Percentiles rank a stretch among this genome's conserved stretches.
Conservation (phyloP, 768 basidiomycete species). For the Tricholoma bakamatsutake region DNA sequence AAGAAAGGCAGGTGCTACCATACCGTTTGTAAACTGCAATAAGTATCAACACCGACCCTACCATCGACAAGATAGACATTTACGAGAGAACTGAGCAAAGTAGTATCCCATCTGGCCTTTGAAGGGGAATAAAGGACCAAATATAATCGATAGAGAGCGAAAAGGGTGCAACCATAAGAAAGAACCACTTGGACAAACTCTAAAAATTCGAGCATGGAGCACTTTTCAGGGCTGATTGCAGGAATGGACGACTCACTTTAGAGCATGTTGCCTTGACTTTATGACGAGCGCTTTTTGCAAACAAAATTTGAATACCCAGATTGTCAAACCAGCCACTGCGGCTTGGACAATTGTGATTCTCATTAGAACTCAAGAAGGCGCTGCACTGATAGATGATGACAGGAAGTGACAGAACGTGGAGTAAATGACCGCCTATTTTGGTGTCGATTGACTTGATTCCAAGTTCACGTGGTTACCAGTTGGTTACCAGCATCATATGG, state of each 20-base stretch:
- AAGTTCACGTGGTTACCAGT: no score
- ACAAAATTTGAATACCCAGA: background rate
- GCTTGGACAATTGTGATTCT: background rate
- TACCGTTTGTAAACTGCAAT: constrained; percentile 32
- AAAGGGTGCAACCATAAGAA: no score
- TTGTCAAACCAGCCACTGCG: background rate
- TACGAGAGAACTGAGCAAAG: constrained; percentile 30
- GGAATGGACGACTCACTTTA: no score
- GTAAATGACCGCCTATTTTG: no score
- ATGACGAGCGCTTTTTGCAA: background rate
- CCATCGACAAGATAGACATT: constrained; percentile 4
- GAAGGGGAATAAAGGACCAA: constrained; percentile 29
- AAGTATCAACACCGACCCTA: background rate
- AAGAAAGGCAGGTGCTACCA: constrained; percentile 34
- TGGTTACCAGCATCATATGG: no score
- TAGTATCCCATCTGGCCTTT: constrained; percentile 27
- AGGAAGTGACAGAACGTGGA: no score
- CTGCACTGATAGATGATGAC: background rate
- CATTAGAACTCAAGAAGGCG: background rate
- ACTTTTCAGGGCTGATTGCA: no score
- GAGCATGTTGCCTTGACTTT: background rate
- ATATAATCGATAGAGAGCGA: constrained; percentile 16
- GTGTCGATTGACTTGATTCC: no score
- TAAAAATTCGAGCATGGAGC: background rate
- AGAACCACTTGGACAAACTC: constrained; percentile 15